Percentiles rank a stretch among this genome's conserved stretches.
These are phyloP conservation scores for Diversispora epigaea DNA, from an alignment of 192 early-diverging fungal genomes.

Conservation along the genomic window DNA sequence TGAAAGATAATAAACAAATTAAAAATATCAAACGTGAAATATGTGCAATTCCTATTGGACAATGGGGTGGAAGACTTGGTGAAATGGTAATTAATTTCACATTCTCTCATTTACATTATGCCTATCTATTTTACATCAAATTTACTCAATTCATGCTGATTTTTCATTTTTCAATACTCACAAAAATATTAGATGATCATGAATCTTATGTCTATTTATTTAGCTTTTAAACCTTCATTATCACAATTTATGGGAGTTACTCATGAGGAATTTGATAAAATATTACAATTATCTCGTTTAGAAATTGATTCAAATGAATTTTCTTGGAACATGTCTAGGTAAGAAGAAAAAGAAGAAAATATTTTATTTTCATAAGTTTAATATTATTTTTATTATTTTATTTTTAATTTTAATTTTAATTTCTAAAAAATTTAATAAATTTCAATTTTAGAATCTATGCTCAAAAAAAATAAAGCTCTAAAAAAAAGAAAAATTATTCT, in stretches of 20 bases:
- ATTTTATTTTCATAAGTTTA: no score
- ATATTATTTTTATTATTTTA: no score
- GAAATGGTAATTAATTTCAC: conserved; percentile 5
- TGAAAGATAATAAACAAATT: background rate
- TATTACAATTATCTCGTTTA: background rate
- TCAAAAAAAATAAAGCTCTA: no score
- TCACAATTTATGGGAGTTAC: conserved; percentile 14
- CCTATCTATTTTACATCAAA: background rate
- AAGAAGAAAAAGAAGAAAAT: background rate
- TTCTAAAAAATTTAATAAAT: no score
- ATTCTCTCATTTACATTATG: background rate
- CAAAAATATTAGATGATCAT: background rate
- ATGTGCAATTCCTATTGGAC: background rate
- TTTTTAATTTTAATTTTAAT: no score
- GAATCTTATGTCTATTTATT: background rate
- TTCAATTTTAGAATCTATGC: no score
- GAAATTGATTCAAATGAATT: background rate
- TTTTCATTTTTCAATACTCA: background rate
- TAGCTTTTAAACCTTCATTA: conserved; percentile 4
- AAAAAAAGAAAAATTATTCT: no score
- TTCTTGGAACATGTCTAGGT: background rate
- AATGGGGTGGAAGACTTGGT: conserved; percentile 22
- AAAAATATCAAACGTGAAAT: background rate
- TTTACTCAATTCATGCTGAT: background rate
- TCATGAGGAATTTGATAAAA: conserved; percentile 13